Conservation (phyloP, 2,329 filamentous ascomycete genomes). For the Mollisia scopiformis region DNA sequence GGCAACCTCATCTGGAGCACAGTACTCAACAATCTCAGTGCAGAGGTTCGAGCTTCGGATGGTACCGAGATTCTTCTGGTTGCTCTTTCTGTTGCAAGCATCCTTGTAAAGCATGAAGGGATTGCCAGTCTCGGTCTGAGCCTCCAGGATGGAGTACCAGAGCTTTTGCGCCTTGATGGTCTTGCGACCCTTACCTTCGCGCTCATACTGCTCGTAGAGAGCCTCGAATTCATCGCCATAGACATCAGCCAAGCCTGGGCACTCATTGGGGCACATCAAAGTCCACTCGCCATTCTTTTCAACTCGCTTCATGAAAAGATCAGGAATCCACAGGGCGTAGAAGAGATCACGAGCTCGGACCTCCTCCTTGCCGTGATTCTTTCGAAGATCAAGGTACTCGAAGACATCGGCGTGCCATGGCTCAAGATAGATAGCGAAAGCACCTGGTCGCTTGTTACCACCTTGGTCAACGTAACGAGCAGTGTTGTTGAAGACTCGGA, state of each 20-base stretch:
- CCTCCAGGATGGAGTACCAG: slow-evolving; percentile 98
- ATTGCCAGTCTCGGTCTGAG: slow-evolving; percentile 98
- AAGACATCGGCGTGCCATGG: slow-evolving; percentile 99
- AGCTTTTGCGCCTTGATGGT: slow-evolving; percentile 98
- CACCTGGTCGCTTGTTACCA: slow-evolving; percentile 98
- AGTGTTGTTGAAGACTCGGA: slow-evolving; percentile 99
- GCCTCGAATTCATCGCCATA: slow-evolving; percentile 98
- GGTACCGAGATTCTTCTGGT: slow-evolving; percentile 99
- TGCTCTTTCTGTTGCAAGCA: slow-evolving; percentile 97
- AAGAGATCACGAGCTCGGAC: slow-evolving; percentile 96
- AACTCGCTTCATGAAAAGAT: slow-evolving; percentile 99
- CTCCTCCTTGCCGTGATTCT: slow-evolving; percentile 99
- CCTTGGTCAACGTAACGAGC: slow-evolving; percentile 98
- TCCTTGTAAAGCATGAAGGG: slow-evolving; percentile 99
- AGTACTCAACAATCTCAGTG: slow-evolving; percentile 99
- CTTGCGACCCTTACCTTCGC: slow-evolving; percentile 82
- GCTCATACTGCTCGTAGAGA: slow-evolving; percentile 91
- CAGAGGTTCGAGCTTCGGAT: slow-evolving; percentile 99
- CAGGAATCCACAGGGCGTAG: slow-evolving; percentile 96
- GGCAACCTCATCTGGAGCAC: slow-evolving; percentile 94
- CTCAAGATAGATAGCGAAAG: slow-evolving; percentile 98
- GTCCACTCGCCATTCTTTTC: slow-evolving; percentile 98
- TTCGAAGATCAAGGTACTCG: slow-evolving; percentile 94
- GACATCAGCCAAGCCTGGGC: slow-evolving; percentile 90
- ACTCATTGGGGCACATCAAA: slow-evolving; percentile 97